Evolutionary conservation across 176 grass and related monocot species (phyloP).

Genomic region (Zea mays): DNA sequence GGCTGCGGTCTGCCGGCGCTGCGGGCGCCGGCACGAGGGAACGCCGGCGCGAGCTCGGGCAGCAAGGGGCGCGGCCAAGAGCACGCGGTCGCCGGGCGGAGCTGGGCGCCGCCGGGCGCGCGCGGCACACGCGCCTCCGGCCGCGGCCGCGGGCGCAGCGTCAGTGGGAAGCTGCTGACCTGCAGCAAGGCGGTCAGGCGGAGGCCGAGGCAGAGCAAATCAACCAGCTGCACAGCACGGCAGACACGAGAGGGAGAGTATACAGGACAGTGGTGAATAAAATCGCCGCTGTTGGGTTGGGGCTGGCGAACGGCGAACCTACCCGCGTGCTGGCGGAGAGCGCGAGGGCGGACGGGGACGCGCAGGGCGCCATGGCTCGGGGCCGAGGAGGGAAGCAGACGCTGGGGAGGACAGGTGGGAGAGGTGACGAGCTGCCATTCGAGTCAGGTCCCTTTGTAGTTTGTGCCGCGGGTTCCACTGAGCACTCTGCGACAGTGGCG

Average conservation of each 20-base stretch:
- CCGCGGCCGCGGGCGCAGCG: conserved; percentile 13
- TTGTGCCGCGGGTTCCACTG: neutral
- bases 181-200: neutral
- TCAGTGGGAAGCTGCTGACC: neutral
- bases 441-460: conserved; percentile 33
- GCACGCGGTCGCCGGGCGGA: neutral
- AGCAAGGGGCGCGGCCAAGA: conserved; percentile 20
- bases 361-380: conserved; percentile 38
- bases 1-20: conserved; percentile 21
- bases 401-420: neutral
- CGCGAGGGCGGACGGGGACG: conserved; percentile 22
- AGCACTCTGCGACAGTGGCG: neutral
- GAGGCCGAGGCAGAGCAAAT: neutral
- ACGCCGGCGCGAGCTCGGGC: conserved; percentile 21
- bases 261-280: neutral
- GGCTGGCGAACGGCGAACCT: neutral
- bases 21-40: neutral
- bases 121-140: neutral
- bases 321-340: conserved; percentile 32
- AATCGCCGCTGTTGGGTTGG: neutral
- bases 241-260: neutral
- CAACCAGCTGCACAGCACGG: neutral
- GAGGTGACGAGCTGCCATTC: conserved; percentile 23
- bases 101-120: neutral
- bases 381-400: neutral